phyloP scores from a whole-genome alignment of 176 grass and related monocot genomes.

The Guadua angustifolia region DNA sequence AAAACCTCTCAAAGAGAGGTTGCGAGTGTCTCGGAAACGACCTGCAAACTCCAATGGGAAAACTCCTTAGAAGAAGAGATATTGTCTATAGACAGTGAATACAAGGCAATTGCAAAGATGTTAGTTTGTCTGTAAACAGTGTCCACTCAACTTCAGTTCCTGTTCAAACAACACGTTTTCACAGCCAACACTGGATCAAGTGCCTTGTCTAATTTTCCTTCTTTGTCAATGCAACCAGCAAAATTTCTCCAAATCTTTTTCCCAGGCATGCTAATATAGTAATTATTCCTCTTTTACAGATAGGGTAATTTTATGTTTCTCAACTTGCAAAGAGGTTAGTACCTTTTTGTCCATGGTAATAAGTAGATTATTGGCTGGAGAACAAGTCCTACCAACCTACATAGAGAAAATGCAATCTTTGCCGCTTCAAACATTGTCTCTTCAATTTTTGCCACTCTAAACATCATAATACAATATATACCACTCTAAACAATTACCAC shows the following conservation, averaged over 20 bases:
- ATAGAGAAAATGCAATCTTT: too few relatives aligned
- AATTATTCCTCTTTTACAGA: not conserved
- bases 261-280: not conserved
- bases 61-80: too few relatives aligned
- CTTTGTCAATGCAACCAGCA: not conserved
- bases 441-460: too few relatives aligned
- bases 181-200: not conserved
- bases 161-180: not conserved
- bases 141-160: not conserved
- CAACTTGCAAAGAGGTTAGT: too few relatives aligned
- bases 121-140: not conserved
- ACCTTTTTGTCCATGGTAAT: not conserved
- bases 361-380: not conserved
- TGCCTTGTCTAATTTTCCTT: not conserved
- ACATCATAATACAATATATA: too few relatives aligned
- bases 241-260: not conserved
- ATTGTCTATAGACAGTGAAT: too few relatives aligned
- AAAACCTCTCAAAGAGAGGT: too few relatives aligned
- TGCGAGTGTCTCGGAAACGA: too few relatives aligned
- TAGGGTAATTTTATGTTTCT: not conserved
- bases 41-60: too few relatives aligned
- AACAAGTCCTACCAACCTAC: not conserved
- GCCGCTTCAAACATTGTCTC: too few relatives aligned
- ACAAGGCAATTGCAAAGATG: too few relatives aligned
- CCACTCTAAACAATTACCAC: too few relatives aligned